Evolutionary conservation across 208 protist species (phyloP).

Genomic region (Trypanosoma theileri): DNA sequence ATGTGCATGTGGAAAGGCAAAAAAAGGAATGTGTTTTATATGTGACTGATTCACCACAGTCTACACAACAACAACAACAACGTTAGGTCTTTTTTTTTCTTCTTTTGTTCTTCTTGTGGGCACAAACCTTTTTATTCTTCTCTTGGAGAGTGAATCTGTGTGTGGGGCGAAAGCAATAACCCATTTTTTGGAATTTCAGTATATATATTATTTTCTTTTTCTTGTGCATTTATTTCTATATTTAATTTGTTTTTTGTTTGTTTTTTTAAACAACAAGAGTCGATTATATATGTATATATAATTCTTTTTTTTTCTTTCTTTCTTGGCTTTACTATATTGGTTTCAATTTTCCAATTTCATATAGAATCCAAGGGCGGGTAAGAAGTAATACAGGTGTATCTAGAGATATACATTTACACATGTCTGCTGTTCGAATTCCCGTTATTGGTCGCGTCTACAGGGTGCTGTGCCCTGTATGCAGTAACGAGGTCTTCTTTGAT

Average conservation of each 20-base stretch:
- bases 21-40: constrained; percentile 64
- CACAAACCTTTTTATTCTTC: no score
- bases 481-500: constrained; percentile 54
- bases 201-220: constrained; percentile 10
- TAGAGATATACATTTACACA: background rate
- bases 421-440: constrained; percentile 36
- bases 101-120: background rate
- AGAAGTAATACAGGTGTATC: background rate
- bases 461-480: constrained; percentile 74
- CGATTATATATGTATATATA: constrained; percentile 17
- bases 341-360: background rate
- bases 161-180: no score
- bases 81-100: no score
- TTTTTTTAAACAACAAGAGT: constrained; percentile 1
- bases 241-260: background rate
- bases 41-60: constrained; percentile 46
- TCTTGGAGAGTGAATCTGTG: no score
- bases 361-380: background rate
- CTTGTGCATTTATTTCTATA: constrained; percentile 1
- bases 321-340: background rate
- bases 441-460: constrained; percentile 59
- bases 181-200: constrained; percentile 2
- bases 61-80: no score
- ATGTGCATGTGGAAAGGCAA: constrained; percentile 58
- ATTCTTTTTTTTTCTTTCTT: constrained; percentile 17